These are phyloP conservation scores for Rutidosis leptorrhynchoides DNA, from an alignment of 129 eudicot species.

Conservation along the genomic window DNA sequence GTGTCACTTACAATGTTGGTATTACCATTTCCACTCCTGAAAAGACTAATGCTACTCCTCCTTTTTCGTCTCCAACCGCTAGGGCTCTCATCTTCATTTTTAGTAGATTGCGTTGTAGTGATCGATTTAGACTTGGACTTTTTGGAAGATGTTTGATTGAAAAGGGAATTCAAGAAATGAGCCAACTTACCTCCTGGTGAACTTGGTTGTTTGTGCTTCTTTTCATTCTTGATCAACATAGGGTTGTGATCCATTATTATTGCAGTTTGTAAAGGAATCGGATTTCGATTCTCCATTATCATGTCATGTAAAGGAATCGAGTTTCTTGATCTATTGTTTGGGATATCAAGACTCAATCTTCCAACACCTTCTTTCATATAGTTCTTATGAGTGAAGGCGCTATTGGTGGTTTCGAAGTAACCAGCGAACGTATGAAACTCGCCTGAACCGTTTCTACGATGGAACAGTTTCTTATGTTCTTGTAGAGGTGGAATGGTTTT, in stretches of 20 bases:
- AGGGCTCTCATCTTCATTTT: conserved; percentile 72
- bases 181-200: conserved; percentile 92
- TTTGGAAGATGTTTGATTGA: conserved; percentile 60
- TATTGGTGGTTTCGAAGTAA: conserved; percentile 46
- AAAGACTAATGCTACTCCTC: conserved; percentile 89
- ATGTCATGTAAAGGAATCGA: conserved; percentile 42
- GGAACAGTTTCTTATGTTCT: conserved; percentile 49
- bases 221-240: conserved; percentile 41
- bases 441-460: conserved; percentile 53
- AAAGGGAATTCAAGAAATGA: conserved; percentile 81
- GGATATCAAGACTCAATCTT: conserved; percentile 72
- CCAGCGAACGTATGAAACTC: conserved; percentile 72
- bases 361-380: conserved; percentile 37
- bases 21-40: conserved; percentile 40
- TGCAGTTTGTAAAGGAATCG: conserved; percentile 26
- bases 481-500: conserved; percentile 12
- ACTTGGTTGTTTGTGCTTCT: conserved; percentile 75
- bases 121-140: conserved; percentile 53
- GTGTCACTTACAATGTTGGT: conserved; percentile 22
- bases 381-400: conserved; percentile 25
- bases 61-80: conserved; percentile 65
- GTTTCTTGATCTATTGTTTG: conserved; percentile 31
- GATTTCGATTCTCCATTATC: conserved; percentile 29
- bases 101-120: conserved; percentile 36
- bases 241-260: conserved; percentile 34